Evolutionary conservation across 352 stramenopile species (phyloP), one percentile per base, ranked within the genome.

Genomic region (Phytophthora quininea): DNA sequence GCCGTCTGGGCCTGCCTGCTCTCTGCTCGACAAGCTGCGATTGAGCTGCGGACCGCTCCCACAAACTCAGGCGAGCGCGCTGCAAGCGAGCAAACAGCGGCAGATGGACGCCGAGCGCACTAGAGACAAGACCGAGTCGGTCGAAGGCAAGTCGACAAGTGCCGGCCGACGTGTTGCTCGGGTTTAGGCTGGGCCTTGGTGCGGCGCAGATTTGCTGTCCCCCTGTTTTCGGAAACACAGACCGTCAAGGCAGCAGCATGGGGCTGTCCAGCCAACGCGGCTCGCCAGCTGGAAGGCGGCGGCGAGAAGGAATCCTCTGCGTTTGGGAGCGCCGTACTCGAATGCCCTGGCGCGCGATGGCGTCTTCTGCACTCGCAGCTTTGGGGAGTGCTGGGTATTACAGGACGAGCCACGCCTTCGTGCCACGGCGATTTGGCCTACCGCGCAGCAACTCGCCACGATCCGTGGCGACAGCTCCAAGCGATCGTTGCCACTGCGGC

Each of bases 1-100:
- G 29, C 43, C 43, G 29, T 68, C 45, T 58, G 54, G 24, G 8
- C 19, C 37, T 33, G 52, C 47, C 62, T 50, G 14, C 61, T 63
- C 54, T 71, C 52, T 67, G 37, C 58, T 62, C 64, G 14, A 8
- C 40, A 49, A 62, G 43, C 59, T 37, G 61, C 58, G 63, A 71
- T 56, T 50, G 38, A 24, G 19, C 19, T 65, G 55, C 31, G 29
- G 9, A 33, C 50, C 24, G 56, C 38, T 71, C 57, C 57, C 47
- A 37, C 62, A 30, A 49, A 48, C 30, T 24, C 55, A 64, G 55
- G 55, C 14, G 9, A 52, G 42, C 2, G 2, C 12, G 51, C 43
- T 32, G 35, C 32, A 15, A 32, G 40, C 32, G 19, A 71, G 24
- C 64, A 72, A 72, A 72, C 64, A 72, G 37, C 42, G 37, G 38